phyloP scores from a whole-genome alignment of 441 rosid genomes.

The Erysimum pusillum region DNA sequence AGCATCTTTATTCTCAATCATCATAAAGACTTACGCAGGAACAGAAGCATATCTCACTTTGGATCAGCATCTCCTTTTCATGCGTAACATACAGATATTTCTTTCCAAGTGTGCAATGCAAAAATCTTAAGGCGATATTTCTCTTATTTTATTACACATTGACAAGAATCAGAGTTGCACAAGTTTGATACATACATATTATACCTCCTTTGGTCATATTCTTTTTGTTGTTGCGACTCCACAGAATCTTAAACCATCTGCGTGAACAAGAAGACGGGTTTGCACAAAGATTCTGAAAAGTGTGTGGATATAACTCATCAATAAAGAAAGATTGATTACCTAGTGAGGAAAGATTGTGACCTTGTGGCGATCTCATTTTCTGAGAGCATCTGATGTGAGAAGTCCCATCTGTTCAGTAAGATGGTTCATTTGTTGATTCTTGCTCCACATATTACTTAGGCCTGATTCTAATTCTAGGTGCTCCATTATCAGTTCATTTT shows the following conservation, averaged over 20 bases:
- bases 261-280: constrained; percentile 3
- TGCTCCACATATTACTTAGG: constrained; percentile 52
- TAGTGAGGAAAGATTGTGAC: constrained; percentile 6
- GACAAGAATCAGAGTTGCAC: constrained; percentile 33
- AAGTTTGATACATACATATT: constrained; percentile 28
- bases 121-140: not conserved
- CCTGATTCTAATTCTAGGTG: constrained; percentile 57
- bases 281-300: not conserved
- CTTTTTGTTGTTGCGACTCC: constrained; percentile 11
- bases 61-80: not conserved
- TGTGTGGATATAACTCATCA: constrained; percentile 4
- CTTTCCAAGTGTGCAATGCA: constrained; percentile 2
- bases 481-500: constrained; percentile 49
- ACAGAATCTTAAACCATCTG: constrained; percentile 37
- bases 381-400: constrained; percentile 52
- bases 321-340: constrained; percentile 26
- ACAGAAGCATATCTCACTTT: not conserved
- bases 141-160: constrained; percentile 36
- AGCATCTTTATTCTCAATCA: not conserved
- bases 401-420: constrained; percentile 71
- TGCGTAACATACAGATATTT: not conserved
- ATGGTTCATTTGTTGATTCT: constrained; percentile 56
- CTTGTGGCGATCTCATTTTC: constrained; percentile 42
- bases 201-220: constrained; percentile 22
- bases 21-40: not conserved